Conservation (phyloP, 495 filamentous ascomycete genomes). For the Massariosphaeria phaeospora region DNA sequence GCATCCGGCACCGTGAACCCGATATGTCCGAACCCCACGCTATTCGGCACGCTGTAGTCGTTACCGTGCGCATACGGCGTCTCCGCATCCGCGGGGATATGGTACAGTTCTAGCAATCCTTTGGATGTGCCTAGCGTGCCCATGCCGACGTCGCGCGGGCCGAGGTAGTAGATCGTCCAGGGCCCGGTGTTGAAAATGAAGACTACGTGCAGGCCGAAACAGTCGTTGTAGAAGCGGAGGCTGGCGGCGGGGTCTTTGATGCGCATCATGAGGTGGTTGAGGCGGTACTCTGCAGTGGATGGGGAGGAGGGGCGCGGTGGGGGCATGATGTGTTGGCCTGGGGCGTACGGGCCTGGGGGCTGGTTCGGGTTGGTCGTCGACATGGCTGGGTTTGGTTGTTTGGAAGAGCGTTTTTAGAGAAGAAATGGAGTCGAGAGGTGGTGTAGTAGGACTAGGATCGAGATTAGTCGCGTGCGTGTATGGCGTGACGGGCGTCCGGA, state of each 20-base stretch:
- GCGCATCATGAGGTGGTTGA: slow-evolving; percentile 25
- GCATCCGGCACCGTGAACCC: slow-evolving; percentile 24
- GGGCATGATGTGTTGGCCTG: slow-evolving; percentile 23
- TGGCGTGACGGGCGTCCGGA: too few species aligned
- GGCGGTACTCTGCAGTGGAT: slow-evolving; percentile 13
- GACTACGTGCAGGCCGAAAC: slow-evolving; percentile 20
- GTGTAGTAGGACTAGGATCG: too few species aligned
- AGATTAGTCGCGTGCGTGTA: too few species aligned
- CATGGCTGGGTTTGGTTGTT: too few species aligned
- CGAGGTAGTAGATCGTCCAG: slow-evolving; percentile 25
- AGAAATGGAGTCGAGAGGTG: background rate
- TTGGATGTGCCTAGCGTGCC: slow-evolving; percentile 10
- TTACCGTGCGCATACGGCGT: slow-evolving; percentile 11
- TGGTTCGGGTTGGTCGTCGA: slow-evolving; percentile 5
- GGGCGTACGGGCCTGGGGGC: slow-evolving; percentile 2
- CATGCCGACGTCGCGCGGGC: slow-evolving; percentile 16
- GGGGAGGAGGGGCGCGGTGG: slow-evolving; percentile 16
- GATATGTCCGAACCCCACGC: slow-evolving; percentile 21
- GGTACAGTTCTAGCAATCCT: slow-evolving; percentile 22
- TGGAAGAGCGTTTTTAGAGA: too few species aligned
- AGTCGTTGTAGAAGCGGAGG: slow-evolving; percentile 22
- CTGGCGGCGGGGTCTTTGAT: slow-evolving; percentile 15
- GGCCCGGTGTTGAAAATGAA: slow-evolving; percentile 25
- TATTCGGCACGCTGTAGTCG: slow-evolving; percentile 4
- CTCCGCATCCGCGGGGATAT: slow-evolving; percentile 9